Evolutionary conservation across 805 yeast genomes (phyloP).

Genomic region (Nakazawaea ernobii): DNA sequence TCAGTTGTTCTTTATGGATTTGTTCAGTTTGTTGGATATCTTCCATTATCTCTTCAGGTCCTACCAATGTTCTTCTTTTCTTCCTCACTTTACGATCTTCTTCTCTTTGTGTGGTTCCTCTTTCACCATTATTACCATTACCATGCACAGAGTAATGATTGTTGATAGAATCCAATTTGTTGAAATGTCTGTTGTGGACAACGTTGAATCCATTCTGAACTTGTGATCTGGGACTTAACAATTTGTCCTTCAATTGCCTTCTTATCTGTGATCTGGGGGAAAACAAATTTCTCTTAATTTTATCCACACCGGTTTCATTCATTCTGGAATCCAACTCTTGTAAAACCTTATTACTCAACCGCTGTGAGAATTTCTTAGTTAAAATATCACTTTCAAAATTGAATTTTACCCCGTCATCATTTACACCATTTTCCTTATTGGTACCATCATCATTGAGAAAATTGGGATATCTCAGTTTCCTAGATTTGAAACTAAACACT

Average conservation of each 20-base stretch:
- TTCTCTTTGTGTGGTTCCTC: background rate
- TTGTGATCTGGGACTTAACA: slow-evolving; percentile 14
- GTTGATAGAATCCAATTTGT: slow-evolving; percentile 45
- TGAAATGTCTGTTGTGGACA: slow-evolving; percentile 38
- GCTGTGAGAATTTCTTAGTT: slow-evolving; percentile 41
- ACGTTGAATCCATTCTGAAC: slow-evolving; percentile 35
- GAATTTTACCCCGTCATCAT: slow-evolving; percentile 23
- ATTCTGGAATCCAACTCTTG: slow-evolving; percentile 39
- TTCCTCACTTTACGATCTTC: slow-evolving; percentile 4
- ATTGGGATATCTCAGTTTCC: slow-evolving; percentile 5
- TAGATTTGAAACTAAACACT: slow-evolving; percentile 7
- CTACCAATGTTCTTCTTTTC: slow-evolving; percentile 9
- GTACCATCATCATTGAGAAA: slow-evolving; percentile 12
- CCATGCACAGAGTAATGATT: slow-evolving; percentile 38
- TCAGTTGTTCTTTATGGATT: background rate
- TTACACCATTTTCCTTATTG: slow-evolving; percentile 22
- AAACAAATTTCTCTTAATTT: slow-evolving; percentile 1
- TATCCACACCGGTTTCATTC: slow-evolving; percentile 10
- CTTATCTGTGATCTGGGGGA: slow-evolving; percentile 10
- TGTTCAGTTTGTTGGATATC: background rate
- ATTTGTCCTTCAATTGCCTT: slow-evolving; percentile 18
- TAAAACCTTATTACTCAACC: slow-evolving; percentile 38
- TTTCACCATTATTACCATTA: background rate
- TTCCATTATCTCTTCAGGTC: slow-evolving; percentile 7
- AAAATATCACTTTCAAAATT: slow-evolving; percentile 33